phyloP scores from a whole-genome alignment of 2,329 filamentous ascomycete species.

The Aplosporella prunicola region DNA sequence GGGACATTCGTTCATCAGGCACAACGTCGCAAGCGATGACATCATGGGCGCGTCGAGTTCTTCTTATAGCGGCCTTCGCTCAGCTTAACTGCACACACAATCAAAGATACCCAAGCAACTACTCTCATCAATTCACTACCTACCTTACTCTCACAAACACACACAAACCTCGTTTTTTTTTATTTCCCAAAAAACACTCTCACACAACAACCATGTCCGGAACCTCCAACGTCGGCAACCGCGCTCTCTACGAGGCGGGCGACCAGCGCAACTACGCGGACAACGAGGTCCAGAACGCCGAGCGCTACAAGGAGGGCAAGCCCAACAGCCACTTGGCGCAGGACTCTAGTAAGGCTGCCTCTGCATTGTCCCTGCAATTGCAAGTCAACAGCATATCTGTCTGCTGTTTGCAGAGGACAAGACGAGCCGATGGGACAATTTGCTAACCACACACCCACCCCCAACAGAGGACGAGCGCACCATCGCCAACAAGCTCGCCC shows the following conservation, averaged over 20 bases:
- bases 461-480: slow-evolving; percentile 57
- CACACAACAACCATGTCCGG: slow-evolving; percentile 33
- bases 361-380: too few relatives aligned
- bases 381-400: too few relatives aligned
- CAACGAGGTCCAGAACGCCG: slow-evolving; percentile 41
- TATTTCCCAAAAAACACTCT: background rate
- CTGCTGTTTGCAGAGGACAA: too few relatives aligned
- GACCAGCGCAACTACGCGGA: slow-evolving; percentile 61
- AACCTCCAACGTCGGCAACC: slow-evolving; percentile 57
- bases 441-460: background rate
- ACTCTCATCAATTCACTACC: background rate
- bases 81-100: too few relatives aligned
- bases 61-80: too few relatives aligned
- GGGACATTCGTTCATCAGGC: too few relatives aligned
- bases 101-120: background rate
- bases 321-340: slow-evolving; percentile 56
- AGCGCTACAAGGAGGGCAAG: slow-evolving; percentile 64
- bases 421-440: too few relatives aligned
- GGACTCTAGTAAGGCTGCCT: slow-evolving; percentile 70
- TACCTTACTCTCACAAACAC: background rate
- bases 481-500: slow-evolving; percentile 61
- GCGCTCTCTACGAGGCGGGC: slow-evolving; percentile 60
- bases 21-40: too few relatives aligned
- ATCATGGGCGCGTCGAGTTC: too few relatives aligned
- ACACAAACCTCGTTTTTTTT: background rate